Evolutionary conservation across 1,284 basidiomycete species (phyloP), one percentile per base, ranked within the genome.

Genomic region (Polyporus tsugae): DNA sequence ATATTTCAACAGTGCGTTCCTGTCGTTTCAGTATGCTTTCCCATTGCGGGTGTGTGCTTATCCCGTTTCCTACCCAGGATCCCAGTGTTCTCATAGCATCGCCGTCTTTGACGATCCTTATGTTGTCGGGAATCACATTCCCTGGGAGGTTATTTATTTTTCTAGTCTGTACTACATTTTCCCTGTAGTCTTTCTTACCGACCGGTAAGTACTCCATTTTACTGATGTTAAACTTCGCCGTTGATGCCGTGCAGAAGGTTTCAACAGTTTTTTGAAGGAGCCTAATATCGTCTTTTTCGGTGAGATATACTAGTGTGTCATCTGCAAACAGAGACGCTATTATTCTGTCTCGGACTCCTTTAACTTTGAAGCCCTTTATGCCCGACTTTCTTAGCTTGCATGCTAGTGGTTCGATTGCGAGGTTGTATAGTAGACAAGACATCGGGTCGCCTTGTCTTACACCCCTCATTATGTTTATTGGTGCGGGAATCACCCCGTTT

Each of bases 361-460:
- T 70, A 33, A 79, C 76, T 7, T 72, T 46, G 11, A 79, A 73
- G 0, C 82, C 82, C 63, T 73, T 29, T 15, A 83, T 73, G 1
- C 71, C 35, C 0, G 81, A 81, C 0, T 74, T 66, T 13, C 80
- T 25, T 0, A 82, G 66, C 53, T 68, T 69, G 7, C 49, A 52
- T 22, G 79, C 78, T n/a, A 82, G 73, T 0, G 81, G 77, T 69
- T 82, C 79, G 2, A 82, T 81, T 17, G 78, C 79, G 0, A 82
- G 36, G 65, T 84, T 67, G 25, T 82, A 84, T 0, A 85, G 75
- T 0, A 84, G 74, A 70, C 82, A 84, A 0, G 82, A 84, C 10
- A 73, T 65, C 0, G 80, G 79, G 72, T 81, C 79, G 0, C 80
- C 80, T 68, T 81, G 80, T 0, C 80, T 42, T 0, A 80, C 78